phyloP scores from a whole-genome alignment of 176 grass and related monocot genomes.

The Triticum turgidum region DNA sequence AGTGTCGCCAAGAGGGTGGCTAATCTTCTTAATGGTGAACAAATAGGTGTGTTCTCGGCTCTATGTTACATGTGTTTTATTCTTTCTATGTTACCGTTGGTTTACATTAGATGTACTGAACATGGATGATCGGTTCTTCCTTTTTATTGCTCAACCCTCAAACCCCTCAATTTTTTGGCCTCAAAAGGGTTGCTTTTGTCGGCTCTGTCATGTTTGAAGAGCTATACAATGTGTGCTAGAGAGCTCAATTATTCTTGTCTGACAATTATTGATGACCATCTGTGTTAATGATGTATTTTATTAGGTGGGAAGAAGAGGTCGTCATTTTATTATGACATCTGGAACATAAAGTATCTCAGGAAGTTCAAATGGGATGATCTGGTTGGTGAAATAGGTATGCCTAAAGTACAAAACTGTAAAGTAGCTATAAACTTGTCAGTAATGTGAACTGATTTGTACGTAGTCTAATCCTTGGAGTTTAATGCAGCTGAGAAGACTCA shows the following conservation, averaged over 20 bases:
- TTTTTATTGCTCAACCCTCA: neutral
- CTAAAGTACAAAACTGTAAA: neutral
- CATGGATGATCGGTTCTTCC: neutral
- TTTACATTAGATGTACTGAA: neutral
- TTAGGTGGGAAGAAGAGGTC: constrained; percentile 89
- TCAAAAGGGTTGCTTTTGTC: neutral
- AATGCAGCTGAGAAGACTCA: constrained; percentile 73
- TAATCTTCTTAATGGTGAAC: constrained; percentile 90
- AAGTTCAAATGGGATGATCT: constrained; percentile 99
- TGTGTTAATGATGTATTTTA: constrained; percentile 4
- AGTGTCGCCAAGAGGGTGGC: constrained; percentile 83
- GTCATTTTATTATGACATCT: constrained; percentile 94
- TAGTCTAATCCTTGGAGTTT: constrained; percentile 19
- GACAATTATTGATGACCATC: neutral
- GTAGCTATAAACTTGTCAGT: neutral
- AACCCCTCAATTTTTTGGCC: neutral
- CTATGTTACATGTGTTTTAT: neutral
- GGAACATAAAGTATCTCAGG: constrained; percentile 94
- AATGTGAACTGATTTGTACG: neutral
- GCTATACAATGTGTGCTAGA: neutral
- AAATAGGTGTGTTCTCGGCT: constrained; percentile 64
- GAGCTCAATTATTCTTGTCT: neutral
- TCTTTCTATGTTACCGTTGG: neutral
- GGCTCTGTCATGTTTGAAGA: neutral
- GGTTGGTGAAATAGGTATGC: constrained; percentile 77